Conservation (phyloP, 192 early-diverging fungal species). For the Coemansia sp. region DNA sequence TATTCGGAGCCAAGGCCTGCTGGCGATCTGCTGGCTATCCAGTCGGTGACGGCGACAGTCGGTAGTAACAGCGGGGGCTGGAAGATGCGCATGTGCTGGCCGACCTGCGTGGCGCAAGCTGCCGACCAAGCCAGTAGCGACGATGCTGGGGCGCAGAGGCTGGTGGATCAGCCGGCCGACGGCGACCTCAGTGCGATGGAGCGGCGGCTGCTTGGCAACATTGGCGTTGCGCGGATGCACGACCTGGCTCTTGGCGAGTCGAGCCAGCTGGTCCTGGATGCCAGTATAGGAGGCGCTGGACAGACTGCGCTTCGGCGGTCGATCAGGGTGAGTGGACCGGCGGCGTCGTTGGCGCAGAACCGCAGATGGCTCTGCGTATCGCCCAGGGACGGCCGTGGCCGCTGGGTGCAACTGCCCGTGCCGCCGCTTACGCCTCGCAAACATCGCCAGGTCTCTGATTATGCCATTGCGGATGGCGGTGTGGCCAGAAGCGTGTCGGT, state of each 20-base stretch:
- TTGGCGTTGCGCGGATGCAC: conserved; percentile 17
- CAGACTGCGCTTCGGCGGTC: conserved; percentile 16
- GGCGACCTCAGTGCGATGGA: conserved; percentile 12
- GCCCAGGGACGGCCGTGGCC: neutral
- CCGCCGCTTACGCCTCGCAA: conserved; percentile 12
- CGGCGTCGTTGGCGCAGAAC: conserved; percentile 16
- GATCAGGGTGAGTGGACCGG: conserved; percentile 12
- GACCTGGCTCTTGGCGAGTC: conserved; percentile 7
- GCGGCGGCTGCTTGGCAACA: conserved; percentile 22
- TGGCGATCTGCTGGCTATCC: conserved; percentile 6
- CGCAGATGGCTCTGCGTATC: conserved; percentile 21
- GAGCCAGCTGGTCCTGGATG: conserved; percentile 1
- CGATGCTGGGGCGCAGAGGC: neutral
- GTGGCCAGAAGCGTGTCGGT: neutral
- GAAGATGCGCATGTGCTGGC: conserved; percentile 22
- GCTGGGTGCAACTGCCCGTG: conserved; percentile 26
- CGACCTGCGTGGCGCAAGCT: conserved; percentile 14
- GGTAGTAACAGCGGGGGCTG: neutral
- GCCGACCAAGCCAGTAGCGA: neutral
- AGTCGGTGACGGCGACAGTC: neutral
- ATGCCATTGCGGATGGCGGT: too few relatives aligned
- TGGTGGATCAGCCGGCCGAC: neutral
- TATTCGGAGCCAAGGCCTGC: neutral
- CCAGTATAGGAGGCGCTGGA: neutral
- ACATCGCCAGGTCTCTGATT: neutral